phyloP scores from a whole-genome alignment of 352 stramenopile genomes.

The Phytophthora pinifolia region DNA sequence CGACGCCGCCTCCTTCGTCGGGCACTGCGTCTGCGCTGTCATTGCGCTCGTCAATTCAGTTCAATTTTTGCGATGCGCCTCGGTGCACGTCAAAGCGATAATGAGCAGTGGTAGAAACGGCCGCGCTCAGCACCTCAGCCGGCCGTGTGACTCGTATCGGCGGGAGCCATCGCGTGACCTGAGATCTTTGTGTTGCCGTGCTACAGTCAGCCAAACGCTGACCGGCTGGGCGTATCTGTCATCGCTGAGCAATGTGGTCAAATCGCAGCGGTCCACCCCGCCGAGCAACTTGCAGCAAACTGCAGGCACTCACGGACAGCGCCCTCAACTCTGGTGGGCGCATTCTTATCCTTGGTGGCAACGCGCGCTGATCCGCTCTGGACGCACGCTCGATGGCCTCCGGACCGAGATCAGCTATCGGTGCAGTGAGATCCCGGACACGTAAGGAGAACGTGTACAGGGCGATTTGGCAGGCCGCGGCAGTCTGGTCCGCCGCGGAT shows the following conservation, averaged over 20 bases:
- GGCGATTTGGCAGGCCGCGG: too few relatives aligned
- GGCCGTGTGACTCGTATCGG: constrained; percentile 27
- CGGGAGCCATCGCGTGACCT: constrained; percentile 29
- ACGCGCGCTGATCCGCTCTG: constrained; percentile 13
- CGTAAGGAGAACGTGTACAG: background rate
- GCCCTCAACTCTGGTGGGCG: background rate
- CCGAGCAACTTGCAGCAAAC: constrained; percentile 1
- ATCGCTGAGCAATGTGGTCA: constrained; percentile 2
- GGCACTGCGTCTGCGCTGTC: constrained; percentile 10
- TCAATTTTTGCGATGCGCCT: constrained; percentile 1
- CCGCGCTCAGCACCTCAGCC: constrained; percentile 17
- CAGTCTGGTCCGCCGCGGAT: constrained; percentile 16
- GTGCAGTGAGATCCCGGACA: background rate
- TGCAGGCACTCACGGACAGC: background rate
- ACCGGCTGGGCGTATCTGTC: constrained; percentile 1
- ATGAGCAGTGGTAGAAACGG: constrained; percentile 21
- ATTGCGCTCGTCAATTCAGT: constrained; percentile 7
- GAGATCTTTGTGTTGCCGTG: constrained; percentile 24
- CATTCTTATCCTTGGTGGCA: constrained; percentile 10
- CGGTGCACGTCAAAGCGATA: constrained; percentile 14
- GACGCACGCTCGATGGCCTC: constrained; percentile 11
- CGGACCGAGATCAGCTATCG: constrained; percentile 11
- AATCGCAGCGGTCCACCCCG: constrained; percentile 15
- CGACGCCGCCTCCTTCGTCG: constrained; percentile 10
- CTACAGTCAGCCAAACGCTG: constrained; percentile 17